Base-by-base conservation (phyloP, 2,329 filamentous ascomycete species). In the Penicillium digitatum region DNA sequence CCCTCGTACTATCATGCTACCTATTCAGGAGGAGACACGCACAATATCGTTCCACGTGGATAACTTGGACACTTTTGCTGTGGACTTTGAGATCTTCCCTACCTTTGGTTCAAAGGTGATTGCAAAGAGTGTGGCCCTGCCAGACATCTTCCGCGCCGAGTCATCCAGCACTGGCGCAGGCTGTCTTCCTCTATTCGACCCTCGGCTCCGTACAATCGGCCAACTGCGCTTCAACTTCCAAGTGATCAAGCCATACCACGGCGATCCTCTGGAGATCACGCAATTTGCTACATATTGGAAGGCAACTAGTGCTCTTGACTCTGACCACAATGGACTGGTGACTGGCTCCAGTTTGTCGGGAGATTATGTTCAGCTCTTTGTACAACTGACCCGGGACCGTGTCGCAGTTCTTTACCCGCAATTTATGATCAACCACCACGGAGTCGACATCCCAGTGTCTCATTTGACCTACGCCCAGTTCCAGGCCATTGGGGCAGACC, bases 271-370 rank as follows among this genome's bases (percentile, higher is more conserved):
- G 22, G 94, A 99, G 72, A 96, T 99, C 57, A 95, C 94, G 1
- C 92, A 97, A 68, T 99, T 97, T 66, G 94, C 95, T 60, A 97
- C 94, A 0, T 99, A 99, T 74, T 99, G 94, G 94, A 99, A 97
- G 74, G 93, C 93, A 0, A 99, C 94, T 1, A 96, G 91, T 67
- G 91, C 96, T 64, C 82, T 94, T 45, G 90, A 96, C 70, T 86
- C 89, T 48, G 89, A 91, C 44, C 87, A 88, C 24, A 94, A 84
- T 68, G 89, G 90, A 24, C 84, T 97, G 24, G 90, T 99, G 18
- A 97, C 93, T 0, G 94, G 93, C 0, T 97, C 93, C 10, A 97
- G 93, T 75, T 75, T 99, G 52, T 95, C 90, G 3, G 94, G 94
- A n/a, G 89, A 97, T 67, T 97, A 97, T 72, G 86, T 96, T 24